Conservation (phyloP, 2,329 filamentous ascomycete species). For the Escovopsis sp. region DNA sequence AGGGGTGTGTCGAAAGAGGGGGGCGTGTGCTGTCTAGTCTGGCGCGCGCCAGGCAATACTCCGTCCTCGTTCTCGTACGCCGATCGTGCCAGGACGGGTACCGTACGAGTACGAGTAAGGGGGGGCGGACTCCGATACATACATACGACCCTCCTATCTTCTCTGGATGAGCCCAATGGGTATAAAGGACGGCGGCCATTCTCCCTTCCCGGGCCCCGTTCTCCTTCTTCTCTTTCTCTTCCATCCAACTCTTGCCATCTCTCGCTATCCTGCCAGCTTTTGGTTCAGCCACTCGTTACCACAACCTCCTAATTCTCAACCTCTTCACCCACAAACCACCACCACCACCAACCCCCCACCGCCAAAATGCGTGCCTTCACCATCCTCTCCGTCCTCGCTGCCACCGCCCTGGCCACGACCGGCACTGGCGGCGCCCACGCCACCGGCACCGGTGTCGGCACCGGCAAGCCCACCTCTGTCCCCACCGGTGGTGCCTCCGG, state of each 20-base stretch:
- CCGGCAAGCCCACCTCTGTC: conserved; percentile 1
- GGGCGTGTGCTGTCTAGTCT: too few species aligned
- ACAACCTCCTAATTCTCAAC: conserved; percentile 1
- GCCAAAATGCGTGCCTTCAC: conserved; percentile 9
- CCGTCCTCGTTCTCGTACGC: too few species aligned
- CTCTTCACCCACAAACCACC: neutral
- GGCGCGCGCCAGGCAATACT: too few species aligned
- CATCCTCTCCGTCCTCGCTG: conserved; percentile 8
- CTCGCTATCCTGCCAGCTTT: neutral
- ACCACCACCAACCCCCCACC: conserved; percentile 1
- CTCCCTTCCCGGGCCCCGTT: neutral
- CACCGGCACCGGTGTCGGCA: conserved; percentile 3
- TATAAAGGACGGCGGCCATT: conserved; percentile 5
- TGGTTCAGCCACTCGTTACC: conserved; percentile 2
- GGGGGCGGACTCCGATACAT: conserved; percentile 5
- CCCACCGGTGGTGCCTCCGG: conserved; percentile 3
- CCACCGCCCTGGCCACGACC: conserved; percentile 4
- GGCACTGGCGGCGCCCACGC: conserved; percentile 3
- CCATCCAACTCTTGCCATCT: neutral
- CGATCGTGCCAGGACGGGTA: too few species aligned
- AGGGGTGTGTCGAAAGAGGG: too few species aligned
- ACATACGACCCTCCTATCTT: conserved; percentile 1
- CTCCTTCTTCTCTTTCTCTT: neutral
- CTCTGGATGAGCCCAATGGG: conserved; percentile 3
- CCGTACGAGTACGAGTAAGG: too few species aligned